Conservation (phyloP, 2,329 filamentous ascomycete genomes). For the Ophiognomonia clavigignenti-juglandacearum region DNA sequence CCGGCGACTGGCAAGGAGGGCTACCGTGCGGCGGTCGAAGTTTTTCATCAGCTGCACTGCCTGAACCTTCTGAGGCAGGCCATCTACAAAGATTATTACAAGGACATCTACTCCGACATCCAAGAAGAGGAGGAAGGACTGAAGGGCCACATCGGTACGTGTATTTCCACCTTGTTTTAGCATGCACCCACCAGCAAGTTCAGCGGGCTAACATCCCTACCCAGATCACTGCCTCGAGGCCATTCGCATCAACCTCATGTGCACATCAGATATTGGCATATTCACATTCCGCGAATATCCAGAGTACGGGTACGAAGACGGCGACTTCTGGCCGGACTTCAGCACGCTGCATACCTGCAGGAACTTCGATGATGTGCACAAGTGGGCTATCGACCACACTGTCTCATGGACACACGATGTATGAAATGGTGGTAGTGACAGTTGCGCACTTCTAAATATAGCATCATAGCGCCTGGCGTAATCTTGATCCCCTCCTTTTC, state of each 20-base stretch:
- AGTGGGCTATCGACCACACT: constrained; percentile 49
- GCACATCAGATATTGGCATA: constrained; percentile 49
- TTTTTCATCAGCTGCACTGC: constrained; percentile 53
- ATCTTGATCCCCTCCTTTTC: no score
- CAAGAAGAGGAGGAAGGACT: constrained; percentile 33
- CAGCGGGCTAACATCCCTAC: background rate
- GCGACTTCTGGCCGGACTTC: constrained; percentile 51
- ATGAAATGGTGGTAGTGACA: no score
- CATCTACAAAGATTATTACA: constrained; percentile 45
- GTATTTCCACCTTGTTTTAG: constrained; percentile 3
- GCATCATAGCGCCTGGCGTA: no score
- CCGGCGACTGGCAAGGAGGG: constrained; percentile 51
- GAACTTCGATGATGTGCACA: constrained; percentile 45
- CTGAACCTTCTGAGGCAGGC: constrained; percentile 43
- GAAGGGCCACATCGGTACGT: constrained; percentile 36
- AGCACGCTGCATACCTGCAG: constrained; percentile 49
- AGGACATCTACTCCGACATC: constrained; percentile 19
- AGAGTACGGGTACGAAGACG: constrained; percentile 33
- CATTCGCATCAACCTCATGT: constrained; percentile 48
- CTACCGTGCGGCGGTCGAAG: constrained; percentile 55
- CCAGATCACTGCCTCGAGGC: constrained; percentile 50
- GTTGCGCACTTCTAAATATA: no score
- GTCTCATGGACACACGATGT: constrained; percentile 33
- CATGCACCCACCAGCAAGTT: background rate
- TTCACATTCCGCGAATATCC: constrained; percentile 48